Evolutionary conservation across 2,329 filamentous ascomycete species (phyloP).

Genomic region (Sporothrix humicola): DNA sequence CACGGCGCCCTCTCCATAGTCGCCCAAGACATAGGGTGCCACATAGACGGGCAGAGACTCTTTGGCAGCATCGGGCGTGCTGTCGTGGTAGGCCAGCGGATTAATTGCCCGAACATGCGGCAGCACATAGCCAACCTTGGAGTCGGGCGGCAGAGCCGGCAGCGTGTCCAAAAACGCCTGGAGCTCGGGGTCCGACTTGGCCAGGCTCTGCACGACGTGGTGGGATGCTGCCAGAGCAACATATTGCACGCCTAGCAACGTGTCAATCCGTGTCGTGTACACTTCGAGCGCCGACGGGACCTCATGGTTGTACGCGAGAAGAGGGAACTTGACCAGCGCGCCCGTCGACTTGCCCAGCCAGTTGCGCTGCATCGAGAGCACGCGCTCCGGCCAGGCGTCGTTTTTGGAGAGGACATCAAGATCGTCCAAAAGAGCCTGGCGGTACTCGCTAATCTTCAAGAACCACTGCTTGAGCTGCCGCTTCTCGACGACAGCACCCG

Average conservation of each 20-base stretch:
- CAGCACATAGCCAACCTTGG: slow-evolving; percentile 72
- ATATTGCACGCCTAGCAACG: slow-evolving; percentile 86
- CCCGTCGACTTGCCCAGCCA: slow-evolving; percentile 85
- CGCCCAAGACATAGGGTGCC: slow-evolving; percentile 82
- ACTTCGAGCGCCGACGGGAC: slow-evolving; percentile 65
- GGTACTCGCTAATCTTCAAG: slow-evolving; percentile 79
- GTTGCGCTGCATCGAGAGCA: slow-evolving; percentile 81
- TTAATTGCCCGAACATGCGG: slow-evolving; percentile 66
- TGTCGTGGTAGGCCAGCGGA: slow-evolving; percentile 64
- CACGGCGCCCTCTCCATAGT: slow-evolving; percentile 85
- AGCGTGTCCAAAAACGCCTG: slow-evolving; percentile 71
- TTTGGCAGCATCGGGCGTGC: slow-evolving; percentile 57
- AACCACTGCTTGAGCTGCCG: slow-evolving; percentile 86
- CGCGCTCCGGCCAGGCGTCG: slow-evolving; percentile 79
- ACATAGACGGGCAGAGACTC: slow-evolving; percentile 74
- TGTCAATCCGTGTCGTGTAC: slow-evolving; percentile 85
- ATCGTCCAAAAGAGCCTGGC: slow-evolving; percentile 73
- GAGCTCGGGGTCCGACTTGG: slow-evolving; percentile 64
- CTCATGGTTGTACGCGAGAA: slow-evolving; percentile 54
- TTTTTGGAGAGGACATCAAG: slow-evolving; percentile 68
- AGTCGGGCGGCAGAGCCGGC: slow-evolving; percentile 58
- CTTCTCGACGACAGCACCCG: slow-evolving; percentile 83
- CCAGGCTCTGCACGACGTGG: slow-evolving; percentile 67
- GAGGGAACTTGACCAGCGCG: slow-evolving; percentile 72
- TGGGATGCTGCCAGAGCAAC: slow-evolving; percentile 77